Evolutionary conservation across 495 filamentous ascomycete species (phyloP).

Genomic region (Aspergillus kassunensis): DNA sequence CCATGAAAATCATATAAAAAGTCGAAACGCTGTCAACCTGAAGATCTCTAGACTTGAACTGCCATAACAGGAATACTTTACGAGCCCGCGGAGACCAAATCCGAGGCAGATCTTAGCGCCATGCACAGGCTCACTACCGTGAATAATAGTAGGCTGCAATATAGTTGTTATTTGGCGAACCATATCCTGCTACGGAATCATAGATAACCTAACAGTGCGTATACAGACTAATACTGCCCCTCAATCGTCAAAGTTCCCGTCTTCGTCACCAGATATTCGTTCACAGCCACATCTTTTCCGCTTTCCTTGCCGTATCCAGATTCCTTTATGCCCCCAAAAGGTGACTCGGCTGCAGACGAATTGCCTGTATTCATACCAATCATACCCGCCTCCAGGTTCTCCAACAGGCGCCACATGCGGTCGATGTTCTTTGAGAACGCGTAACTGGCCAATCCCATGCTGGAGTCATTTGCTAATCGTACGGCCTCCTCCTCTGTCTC

Average conservation of each 20-base stretch:
- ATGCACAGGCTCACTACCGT: background rate
- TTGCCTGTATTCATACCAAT: conserved; percentile 70
- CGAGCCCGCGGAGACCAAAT: conserved; percentile 1
- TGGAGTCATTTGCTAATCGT: conserved; percentile 58
- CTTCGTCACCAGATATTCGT: conserved; percentile 69
- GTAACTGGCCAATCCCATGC: conserved; percentile 67
- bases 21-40: background rate
- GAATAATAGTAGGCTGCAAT: background rate
- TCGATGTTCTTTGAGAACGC: conserved; percentile 73
- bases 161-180: background rate
- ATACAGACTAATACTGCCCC: conserved; percentile 47
- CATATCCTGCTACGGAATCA: background rate
- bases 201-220: no score
- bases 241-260: conserved; percentile 64
- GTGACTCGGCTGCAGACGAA: conserved; percentile 63
- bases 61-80: conserved; percentile 3
- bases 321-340: conserved; percentile 75
- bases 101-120: conserved; percentile 6
- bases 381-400: conserved; percentile 74
- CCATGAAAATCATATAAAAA: no score
- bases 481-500: conserved; percentile 68
- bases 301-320: conserved; percentile 74
- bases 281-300: conserved; percentile 66
- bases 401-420: conserved; percentile 65
- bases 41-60: background rate